Evolutionary conservation across 2,329 filamentous ascomycete genomes (phyloP), one percentile per base, ranked within the genome.

Genomic region (Colletotrichum chrysophilum): DNA sequence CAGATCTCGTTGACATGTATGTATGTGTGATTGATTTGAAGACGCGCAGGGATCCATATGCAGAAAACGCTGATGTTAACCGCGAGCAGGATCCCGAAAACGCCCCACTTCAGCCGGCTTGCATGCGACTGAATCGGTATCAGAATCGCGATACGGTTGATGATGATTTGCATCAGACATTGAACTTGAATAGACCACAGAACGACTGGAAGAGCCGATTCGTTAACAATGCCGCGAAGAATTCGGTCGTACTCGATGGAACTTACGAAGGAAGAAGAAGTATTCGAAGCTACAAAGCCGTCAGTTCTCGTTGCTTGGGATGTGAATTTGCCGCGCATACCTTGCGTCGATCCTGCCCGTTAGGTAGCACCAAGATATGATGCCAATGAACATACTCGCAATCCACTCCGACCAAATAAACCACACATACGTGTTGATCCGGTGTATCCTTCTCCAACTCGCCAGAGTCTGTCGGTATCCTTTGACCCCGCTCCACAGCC

Each of bases 141-240:
- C 56, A 89, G 84, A 34, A 89, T 83, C 3, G 85, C 82, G 28
- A 89, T 86, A 43, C 88, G 86, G 76, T 89, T 90, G 78, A 89
- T 86, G 79, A 89, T 89, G 71, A 89, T 89, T 79, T 89, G 88
- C 81, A 89, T 86, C 3, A 89, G 81, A 28, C 87, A 83, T 66
- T 82, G 80, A 4, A 82, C 78, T 77, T 89, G 87, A 9, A 75
- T 73, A 16, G 36, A 30, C 73, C 73, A 75, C 5, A 75, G 43
- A 16, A 75, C 34, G 28, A 75, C 73, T 75, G n/a, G 5, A 10
- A 0, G 8, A 18, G 5, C 4, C 32, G 21, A 13, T 14, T 66
- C 36, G 24, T 36, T 14, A 7, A 34, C 38, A 6, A 28, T 5
- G 18, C 21, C 10, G 4, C 18, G 4, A 8, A 21, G 14, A 4